These are phyloP conservation scores for Clavulina sp. DNA, from an alignment of 768 basidiomycete genomes.

Conservation along the genomic window DNA sequence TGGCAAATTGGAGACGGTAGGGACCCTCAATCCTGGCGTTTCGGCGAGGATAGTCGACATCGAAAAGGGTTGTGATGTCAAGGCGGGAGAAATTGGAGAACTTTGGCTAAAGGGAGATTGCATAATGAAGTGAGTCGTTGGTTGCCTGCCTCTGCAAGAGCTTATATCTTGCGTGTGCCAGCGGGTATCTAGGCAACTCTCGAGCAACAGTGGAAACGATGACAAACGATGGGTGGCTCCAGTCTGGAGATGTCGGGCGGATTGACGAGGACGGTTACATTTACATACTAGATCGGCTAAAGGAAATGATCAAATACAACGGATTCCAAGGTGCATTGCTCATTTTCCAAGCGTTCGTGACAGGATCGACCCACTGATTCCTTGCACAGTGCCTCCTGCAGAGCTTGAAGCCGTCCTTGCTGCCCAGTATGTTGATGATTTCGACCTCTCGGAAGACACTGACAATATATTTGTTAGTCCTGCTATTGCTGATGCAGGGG, in stretches of 20 bases:
- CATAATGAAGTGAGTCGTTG: too few species aligned
- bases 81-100: constrained; percentile 18
- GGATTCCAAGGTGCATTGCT: constrained; percentile 5
- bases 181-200: constrained; percentile 43
- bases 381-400: constrained; percentile 57
- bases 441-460: too few species aligned
- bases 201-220: constrained; percentile 31
- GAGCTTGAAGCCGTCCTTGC: constrained; percentile 66
- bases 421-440: too few species aligned
- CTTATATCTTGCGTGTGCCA: too few species aligned
- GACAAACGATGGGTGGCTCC: constrained; percentile 39
- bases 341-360: not conserved
- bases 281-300: constrained; percentile 19
- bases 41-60: too few species aligned
- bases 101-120: constrained; percentile 27
- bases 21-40: too few species aligned
- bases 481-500: constrained; percentile 59
- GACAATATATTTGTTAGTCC: too few species aligned
- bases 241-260: constrained; percentile 35
- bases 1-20: too few species aligned
- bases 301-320: constrained; percentile 19
- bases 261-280: constrained; percentile 27
- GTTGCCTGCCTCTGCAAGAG: too few species aligned
- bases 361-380: not conserved
- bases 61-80: constrained; percentile 12